Evolutionary conservation across 441 rosid genomes (phyloP).

Genomic region (Syzygium malaccense): DNA sequence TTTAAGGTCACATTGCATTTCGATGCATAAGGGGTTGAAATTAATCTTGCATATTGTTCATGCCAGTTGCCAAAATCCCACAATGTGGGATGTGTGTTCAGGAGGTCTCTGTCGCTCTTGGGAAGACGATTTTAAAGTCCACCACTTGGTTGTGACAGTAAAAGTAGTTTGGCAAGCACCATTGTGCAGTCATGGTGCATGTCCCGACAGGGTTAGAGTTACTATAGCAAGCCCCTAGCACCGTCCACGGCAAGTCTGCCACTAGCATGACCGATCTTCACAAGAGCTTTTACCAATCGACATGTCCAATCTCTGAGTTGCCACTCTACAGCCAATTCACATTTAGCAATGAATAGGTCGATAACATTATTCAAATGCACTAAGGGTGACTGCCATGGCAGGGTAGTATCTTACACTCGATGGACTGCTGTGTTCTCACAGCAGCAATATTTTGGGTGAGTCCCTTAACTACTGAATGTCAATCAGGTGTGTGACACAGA

Average conservation of each 20-base stretch:
- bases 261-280: neutral
- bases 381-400: neutral
- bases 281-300: neutral
- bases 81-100: neutral
- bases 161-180: neutral
- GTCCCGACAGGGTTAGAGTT: neutral
- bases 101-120: neutral
- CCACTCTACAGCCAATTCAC: neutral
- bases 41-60: neutral
- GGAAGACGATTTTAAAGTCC: neutral
- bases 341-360: neutral
- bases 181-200: neutral
- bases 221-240: neutral
- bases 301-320: neutral
- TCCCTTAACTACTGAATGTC: neutral
- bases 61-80: neutral
- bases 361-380: neutral
- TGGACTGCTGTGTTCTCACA: neutral
- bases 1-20: neutral
- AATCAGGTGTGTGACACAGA: neutral
- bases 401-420: neutral
- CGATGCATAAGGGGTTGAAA: neutral
- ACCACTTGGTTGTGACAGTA: neutral
- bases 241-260: neutral
- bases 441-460: neutral